Evolutionary conservation across 116 monocot genomes (phyloP).

Genomic region (Zostera marina): DNA sequence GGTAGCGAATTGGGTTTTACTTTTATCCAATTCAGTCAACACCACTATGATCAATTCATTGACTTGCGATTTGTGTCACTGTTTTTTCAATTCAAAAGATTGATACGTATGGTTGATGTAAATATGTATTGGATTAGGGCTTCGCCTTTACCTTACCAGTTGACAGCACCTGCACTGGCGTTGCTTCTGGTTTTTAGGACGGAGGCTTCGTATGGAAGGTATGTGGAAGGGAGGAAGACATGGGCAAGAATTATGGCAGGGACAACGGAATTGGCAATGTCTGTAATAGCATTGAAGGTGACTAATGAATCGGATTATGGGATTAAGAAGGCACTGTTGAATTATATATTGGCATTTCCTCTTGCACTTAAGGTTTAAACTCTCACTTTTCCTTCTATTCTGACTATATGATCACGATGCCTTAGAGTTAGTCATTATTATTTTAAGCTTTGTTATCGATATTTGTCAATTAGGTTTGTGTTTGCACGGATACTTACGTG

Average conservation of each 20-base stretch:
- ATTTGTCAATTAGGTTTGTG: no score
- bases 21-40: no score
- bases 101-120: background rate
- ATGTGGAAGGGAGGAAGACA: conserved; percentile 61
- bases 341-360: conserved; percentile 78
- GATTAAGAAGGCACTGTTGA: conserved; percentile 27
- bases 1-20: background rate
- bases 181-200: conserved; percentile 83
- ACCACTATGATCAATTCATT: no score
- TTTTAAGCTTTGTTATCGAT: no score
- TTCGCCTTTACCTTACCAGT: conserved; percentile 68
- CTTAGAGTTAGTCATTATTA: no score
- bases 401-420: background rate
- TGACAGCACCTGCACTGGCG: conserved; percentile 76
- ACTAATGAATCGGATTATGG: conserved; percentile 9
- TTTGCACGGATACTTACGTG: no score
- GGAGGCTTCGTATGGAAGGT: conserved; percentile 86
- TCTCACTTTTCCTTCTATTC: background rate
- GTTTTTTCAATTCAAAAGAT: background rate
- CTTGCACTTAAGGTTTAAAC: conserved; percentile 79
- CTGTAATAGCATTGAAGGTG: conserved; percentile 25
- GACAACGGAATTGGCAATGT: conserved; percentile 39
- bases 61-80: background rate
- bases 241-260: conserved; percentile 63
- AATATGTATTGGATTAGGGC: conserved; percentile 19